phyloP scores from a whole-genome alignment of 495 filamentous ascomycete species.

The Hyaloscypha bicolor region DNA sequence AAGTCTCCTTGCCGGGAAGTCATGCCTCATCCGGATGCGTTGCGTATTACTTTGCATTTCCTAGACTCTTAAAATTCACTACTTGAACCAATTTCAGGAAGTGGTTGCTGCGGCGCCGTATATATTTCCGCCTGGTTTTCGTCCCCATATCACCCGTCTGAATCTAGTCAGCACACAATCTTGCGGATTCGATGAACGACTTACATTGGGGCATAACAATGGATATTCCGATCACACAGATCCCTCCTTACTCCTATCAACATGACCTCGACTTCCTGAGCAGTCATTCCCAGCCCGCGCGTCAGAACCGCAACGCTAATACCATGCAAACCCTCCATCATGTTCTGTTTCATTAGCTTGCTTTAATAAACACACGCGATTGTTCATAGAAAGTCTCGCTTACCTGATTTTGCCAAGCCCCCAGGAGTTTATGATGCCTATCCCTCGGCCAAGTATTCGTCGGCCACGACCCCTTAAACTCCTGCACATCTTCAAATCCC shows the following conservation, averaged over 20 bases:
- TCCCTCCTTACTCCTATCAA: constrained; percentile 54
- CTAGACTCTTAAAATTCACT: too few relatives aligned
- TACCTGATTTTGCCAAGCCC: constrained; percentile 21
- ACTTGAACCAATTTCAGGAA: too few relatives aligned
- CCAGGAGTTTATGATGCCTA: constrained; percentile 47
- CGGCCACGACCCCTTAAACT: constrained; percentile 52
- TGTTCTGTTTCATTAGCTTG: constrained; percentile 39
- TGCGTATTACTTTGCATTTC: too few relatives aligned
- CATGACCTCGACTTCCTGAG: constrained; percentile 49
- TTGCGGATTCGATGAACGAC: neutral
- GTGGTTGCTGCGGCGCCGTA: too few relatives aligned
- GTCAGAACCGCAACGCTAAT: constrained; percentile 37
- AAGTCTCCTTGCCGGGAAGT: too few relatives aligned
- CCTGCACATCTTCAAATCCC: constrained; percentile 62
- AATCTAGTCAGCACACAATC: neutral
- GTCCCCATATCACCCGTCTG: neutral
- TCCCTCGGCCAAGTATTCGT: constrained; percentile 50
- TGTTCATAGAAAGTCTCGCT: neutral
- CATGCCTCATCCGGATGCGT: too few relatives aligned
- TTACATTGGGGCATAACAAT: constrained; percentile 19
- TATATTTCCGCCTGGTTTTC: neutral
- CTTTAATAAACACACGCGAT: neutral
- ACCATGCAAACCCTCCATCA: constrained; percentile 48
- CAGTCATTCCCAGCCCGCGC: constrained; percentile 48
- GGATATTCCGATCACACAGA: constrained; percentile 36